Evolutionary conservation across 345 rosid species (phyloP).

Genomic region (Arabidopsis thaliana): DNA sequence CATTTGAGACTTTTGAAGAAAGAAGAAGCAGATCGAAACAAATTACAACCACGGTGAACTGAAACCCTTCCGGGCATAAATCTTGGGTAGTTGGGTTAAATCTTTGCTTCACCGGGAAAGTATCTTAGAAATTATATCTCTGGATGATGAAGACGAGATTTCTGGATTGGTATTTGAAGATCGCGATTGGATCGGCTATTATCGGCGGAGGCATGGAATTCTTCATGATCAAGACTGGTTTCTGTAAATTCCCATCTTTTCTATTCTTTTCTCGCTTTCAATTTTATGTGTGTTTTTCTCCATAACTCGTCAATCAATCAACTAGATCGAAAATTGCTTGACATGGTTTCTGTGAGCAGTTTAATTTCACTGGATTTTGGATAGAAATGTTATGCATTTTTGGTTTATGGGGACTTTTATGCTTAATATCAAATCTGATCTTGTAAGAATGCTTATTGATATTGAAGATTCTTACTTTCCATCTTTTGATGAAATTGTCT

Average conservation of each 20-base stretch:
- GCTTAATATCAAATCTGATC: neutral
- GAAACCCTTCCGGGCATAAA: neutral
- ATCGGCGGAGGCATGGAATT: slow-evolving; percentile 90
- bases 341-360: neutral
- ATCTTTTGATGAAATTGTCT: neutral
- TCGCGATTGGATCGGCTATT: slow-evolving; percentile 70
- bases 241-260: slow-evolving; percentile 62
- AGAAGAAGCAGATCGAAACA: neutral
- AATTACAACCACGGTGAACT: neutral
- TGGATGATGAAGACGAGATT: slow-evolving; percentile 53
- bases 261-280: slow-evolving; percentile 41
- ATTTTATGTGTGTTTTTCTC: neutral
- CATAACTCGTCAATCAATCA: no score
- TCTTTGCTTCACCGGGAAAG: no score
- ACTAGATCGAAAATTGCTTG: no score
- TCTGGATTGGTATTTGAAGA: slow-evolving; percentile 86
- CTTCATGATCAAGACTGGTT: slow-evolving; percentile 94
- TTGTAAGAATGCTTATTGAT: neutral
- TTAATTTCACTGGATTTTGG: neutral
- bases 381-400: neutral
- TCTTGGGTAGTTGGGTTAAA: no score
- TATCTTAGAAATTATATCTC: no score
- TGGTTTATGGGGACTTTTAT: neutral
- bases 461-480: slow-evolving; percentile 15
- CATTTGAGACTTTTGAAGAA: neutral